Evolutionary conservation across 2,329 filamentous ascomycete species (phyloP).

Genomic region (Sordariomycetes sp.): DNA sequence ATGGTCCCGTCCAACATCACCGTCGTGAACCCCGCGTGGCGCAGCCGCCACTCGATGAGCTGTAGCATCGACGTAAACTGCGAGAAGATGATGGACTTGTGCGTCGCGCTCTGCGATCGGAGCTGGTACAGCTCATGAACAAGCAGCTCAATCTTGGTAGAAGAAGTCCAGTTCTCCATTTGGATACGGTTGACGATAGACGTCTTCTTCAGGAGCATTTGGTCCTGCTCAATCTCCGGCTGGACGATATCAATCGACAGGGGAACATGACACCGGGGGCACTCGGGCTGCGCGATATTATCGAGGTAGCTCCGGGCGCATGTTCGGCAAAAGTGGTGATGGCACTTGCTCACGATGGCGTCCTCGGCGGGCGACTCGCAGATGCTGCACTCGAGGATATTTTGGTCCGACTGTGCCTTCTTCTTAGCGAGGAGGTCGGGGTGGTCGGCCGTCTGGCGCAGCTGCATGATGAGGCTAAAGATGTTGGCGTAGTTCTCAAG

Average conservation of each 20-base stretch:
- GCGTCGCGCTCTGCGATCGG: slow-evolving; percentile 80
- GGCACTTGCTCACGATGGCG: slow-evolving; percentile 81
- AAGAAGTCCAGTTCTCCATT: slow-evolving; percentile 98
- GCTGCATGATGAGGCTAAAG: slow-evolving; percentile 97
- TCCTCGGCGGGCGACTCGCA: slow-evolving; percentile 96
- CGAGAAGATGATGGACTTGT: slow-evolving; percentile 96
- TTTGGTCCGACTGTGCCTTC: slow-evolving; percentile 72
- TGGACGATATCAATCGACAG: slow-evolving; percentile 89
- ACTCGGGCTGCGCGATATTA: slow-evolving; percentile 66
- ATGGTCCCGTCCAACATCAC: slow-evolving; percentile 98
- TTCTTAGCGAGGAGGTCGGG: slow-evolving; percentile 90
- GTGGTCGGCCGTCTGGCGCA: slow-evolving; percentile 95
- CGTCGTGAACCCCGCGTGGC: slow-evolving; percentile 92
- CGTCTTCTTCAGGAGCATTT: slow-evolving; percentile 75
- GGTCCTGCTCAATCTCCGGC: slow-evolving; percentile 87
- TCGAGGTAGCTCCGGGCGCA: slow-evolving; percentile 45
- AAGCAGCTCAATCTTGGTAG: slow-evolving; percentile 93
- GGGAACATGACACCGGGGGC: slow-evolving; percentile 82
- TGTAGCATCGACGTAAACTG: slow-evolving; percentile 97
- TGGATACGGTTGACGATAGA: slow-evolving; percentile 98
- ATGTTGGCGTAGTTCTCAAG: slow-evolving; percentile 98
- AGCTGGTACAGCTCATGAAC: slow-evolving; percentile 89
- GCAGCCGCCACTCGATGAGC: slow-evolving; percentile 90
- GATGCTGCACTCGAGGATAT: slow-evolving; percentile 82
- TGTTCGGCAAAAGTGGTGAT: slow-evolving; percentile 53